Evolutionary conservation across 2,329 filamentous ascomycete genomes (phyloP).

Genomic region (Emmonsiellopsis sp.): DNA sequence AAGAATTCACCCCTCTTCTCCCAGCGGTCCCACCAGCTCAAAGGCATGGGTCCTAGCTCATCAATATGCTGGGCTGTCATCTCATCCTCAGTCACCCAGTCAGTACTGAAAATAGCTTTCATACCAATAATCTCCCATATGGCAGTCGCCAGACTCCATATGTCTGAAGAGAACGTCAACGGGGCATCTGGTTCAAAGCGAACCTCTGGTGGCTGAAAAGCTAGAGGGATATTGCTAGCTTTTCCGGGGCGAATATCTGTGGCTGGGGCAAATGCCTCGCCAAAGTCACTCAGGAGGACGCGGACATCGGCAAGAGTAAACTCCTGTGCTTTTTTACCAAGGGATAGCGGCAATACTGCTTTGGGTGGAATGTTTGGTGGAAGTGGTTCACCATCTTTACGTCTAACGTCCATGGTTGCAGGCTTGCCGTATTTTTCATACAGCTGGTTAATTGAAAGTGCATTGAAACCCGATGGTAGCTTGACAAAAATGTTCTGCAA

Average conservation of each 20-base stretch:
- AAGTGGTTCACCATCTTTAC: constrained; percentile 13
- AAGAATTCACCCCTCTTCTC: constrained; percentile 11
- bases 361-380: constrained; percentile 14
- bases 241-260: constrained; percentile 15
- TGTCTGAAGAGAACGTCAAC: constrained; percentile 18
- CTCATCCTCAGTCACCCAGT: constrained; percentile 6
- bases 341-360: constrained; percentile 12
- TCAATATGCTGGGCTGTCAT: constrained; percentile 11
- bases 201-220: constrained; percentile 17
- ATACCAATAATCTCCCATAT: constrained; percentile 25
- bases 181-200: constrained; percentile 14
- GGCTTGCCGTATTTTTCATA: constrained; percentile 18
- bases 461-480: constrained; percentile 9
- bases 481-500: constrained; percentile 15
- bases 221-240: constrained; percentile 15
- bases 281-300: constrained; percentile 24
- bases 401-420: constrained; percentile 11
- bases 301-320: constrained; percentile 18
- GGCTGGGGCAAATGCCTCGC: constrained; percentile 21
- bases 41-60: constrained; percentile 15
- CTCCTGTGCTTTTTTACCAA: constrained; percentile 18
- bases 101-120: constrained; percentile 14
- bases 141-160: constrained; percentile 19
- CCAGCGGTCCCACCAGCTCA: constrained; percentile 15
- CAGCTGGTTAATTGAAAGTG: constrained; percentile 17